Conservation (phyloP, 2,329 filamentous ascomycete species). For the Penicillium crustosum region DNA sequence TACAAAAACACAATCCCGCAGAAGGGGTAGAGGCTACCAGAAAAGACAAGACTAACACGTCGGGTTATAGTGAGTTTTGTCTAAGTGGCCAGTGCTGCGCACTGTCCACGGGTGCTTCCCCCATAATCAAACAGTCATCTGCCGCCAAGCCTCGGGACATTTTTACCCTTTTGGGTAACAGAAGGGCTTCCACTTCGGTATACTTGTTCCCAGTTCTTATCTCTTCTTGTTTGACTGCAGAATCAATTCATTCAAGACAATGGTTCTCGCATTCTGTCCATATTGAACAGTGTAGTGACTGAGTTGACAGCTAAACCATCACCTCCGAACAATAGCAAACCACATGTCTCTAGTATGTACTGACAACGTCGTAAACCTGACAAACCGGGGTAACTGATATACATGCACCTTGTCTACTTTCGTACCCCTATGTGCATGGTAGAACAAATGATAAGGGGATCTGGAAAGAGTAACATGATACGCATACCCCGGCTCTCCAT, state of each 20-base stretch:
- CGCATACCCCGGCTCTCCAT: neutral
- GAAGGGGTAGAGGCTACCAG: neutral
- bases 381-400: neutral
- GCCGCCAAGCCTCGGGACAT: slow-evolving; percentile 26
- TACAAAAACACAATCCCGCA: neutral
- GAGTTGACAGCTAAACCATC: neutral
- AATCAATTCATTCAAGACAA: neutral
- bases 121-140: neutral
- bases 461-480: neutral
- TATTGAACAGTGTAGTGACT: neutral
- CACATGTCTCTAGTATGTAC: neutral
- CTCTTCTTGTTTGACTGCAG: slow-evolving; percentile 1
- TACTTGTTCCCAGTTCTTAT: slow-evolving; percentile 20
- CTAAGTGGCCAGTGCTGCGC: neutral
- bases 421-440: neutral
- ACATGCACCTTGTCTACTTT: neutral
- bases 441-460: neutral
- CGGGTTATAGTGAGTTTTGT: slow-evolving; percentile 1
- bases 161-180: slow-evolving; percentile 35
- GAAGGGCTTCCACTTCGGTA: slow-evolving; percentile 27
- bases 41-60: slow-evolving; percentile 1
- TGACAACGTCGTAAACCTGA: neutral
- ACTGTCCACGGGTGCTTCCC: neutral
- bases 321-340: neutral
- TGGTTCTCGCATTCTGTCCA: neutral